Conservation (phyloP, 1,284 basidiomycete genomes). For the Afroboletus lepidellus region DNA sequence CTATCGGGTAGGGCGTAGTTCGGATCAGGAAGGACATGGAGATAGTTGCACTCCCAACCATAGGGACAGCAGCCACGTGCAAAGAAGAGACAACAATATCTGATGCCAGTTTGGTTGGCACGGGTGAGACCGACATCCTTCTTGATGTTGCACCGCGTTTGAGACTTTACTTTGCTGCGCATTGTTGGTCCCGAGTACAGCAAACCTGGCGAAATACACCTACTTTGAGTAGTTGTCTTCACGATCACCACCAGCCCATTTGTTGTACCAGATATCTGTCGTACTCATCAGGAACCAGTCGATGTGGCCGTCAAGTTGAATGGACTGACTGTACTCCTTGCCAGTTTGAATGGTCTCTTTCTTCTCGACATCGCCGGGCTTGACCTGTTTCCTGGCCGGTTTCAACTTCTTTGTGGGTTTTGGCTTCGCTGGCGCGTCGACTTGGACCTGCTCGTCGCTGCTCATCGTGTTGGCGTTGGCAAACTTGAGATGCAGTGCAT, state of each 20-base stretch:
- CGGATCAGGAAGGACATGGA: slow-evolving; percentile 83
- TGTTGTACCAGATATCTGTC: slow-evolving; percentile 97
- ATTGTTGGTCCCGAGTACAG: slow-evolving; percentile 2
- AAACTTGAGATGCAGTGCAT: not conserved
- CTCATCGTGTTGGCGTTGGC: slow-evolving; percentile 22
- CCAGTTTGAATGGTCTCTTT: slow-evolving; percentile 87
- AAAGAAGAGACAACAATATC: slow-evolving; percentile 95
- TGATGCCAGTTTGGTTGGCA: slow-evolving; percentile 87
- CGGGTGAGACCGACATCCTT: slow-evolving; percentile 91
- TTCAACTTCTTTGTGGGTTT: slow-evolving; percentile 58
- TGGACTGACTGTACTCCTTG: slow-evolving; percentile 85
- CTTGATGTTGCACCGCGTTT: slow-evolving; percentile 88
- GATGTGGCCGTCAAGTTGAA: not conserved
- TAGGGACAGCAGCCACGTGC: slow-evolving; percentile 96
- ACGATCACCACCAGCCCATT: slow-evolving; percentile 95
- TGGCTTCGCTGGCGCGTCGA: slow-evolving; percentile 8
- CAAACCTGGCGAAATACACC: slow-evolving; percentile 29
- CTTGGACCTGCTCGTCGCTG: slow-evolving; percentile 19
- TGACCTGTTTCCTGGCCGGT: slow-evolving; percentile 88
- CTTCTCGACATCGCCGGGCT: slow-evolving; percentile 86
- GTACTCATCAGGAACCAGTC: slow-evolving; percentile 16
- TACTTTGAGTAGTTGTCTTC: slow-evolving; percentile 93
- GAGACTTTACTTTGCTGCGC: slow-evolving; percentile 86
- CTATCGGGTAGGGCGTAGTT: slow-evolving; percentile 76
- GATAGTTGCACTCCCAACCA: slow-evolving; percentile 95